These are phyloP conservation scores for Paulownia fortunei DNA, from an alignment of 257 asterid genomes.

Conservation along the genomic window DNA sequence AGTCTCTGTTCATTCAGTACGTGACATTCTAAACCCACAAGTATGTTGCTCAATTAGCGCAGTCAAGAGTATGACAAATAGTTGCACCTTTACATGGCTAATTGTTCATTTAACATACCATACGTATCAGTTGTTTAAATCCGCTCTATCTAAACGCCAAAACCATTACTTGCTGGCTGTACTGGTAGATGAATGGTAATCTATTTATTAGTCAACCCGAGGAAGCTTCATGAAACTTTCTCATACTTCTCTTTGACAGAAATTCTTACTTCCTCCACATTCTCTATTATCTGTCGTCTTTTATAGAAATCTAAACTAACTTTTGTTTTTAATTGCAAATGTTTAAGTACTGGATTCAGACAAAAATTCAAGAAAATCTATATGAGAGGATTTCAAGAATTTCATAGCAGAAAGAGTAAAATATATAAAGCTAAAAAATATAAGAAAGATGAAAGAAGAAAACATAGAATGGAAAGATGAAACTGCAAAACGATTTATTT, in stretches of 20 bases:
- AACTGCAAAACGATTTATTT: background rate
- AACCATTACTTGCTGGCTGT: too few relatives aligned
- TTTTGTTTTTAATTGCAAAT: background rate
- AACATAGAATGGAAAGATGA: background rate
- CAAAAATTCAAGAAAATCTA: background rate
- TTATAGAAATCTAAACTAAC: background rate
- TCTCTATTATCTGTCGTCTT: background rate
- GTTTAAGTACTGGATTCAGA: background rate
- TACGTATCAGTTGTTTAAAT: too few relatives aligned
- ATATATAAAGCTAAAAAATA: background rate
- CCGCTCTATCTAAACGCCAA: too few relatives aligned
- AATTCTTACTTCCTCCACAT: background rate
- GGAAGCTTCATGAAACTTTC: too few relatives aligned
- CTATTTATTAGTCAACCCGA: too few relatives aligned
- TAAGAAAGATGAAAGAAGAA: background rate
- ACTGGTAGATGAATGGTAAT: too few relatives aligned
- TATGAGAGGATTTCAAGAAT: background rate
- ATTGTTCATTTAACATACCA: background rate
- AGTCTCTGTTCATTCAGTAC: background rate
- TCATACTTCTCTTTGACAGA: too few relatives aligned
- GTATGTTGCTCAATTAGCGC: too few relatives aligned
- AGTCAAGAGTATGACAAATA: background rate
- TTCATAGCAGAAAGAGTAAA: constrained; percentile 2
- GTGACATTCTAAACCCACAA: background rate
- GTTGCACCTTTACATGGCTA: background rate